A percentile compares a stretch with the other conserved stretches of the same genome.
These are phyloP conservation scores for Escovopsis sp. DNA, from an alignment of 2,329 filamentous ascomycete genomes.

Conservation along the genomic window DNA sequence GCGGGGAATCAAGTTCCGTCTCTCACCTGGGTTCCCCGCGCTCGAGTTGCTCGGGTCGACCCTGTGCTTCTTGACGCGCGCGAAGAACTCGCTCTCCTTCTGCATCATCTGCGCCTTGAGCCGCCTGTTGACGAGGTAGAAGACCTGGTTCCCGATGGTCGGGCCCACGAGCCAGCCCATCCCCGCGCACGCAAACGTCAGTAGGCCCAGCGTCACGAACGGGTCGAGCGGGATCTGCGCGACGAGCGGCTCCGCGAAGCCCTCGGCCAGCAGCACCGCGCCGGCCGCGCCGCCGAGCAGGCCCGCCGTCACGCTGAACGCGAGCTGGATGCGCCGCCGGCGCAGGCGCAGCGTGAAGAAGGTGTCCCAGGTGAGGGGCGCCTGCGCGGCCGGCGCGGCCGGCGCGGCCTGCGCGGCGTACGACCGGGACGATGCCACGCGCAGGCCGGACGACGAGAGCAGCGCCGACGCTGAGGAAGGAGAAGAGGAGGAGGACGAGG, in stretches of 20 bases:
- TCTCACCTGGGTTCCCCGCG: constrained; percentile 62
- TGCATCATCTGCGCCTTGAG: constrained; percentile 58
- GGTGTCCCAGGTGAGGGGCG: constrained; percentile 63
- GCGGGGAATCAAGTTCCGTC: constrained; percentile 7
- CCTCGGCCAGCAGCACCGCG: constrained; percentile 50
- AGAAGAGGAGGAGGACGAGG: constrained; percentile 1
- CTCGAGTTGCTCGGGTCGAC: constrained; percentile 85
- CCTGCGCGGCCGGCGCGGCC: constrained; percentile 1
- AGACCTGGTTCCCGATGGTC: constrained; percentile 63
- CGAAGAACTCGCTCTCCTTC: constrained; percentile 93
- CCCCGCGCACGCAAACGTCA: constrained; percentile 62
- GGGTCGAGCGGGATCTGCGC: constrained; percentile 71
- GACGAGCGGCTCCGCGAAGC: constrained; percentile 58
- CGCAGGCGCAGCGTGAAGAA: constrained; percentile 85
- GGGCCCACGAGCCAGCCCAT: constrained; percentile 82
- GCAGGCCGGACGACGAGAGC: neutral
- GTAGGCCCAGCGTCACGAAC: constrained; percentile 68
- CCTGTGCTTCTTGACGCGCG: constrained; percentile 77
- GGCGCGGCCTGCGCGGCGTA: constrained; percentile 6
- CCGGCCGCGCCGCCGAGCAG: constrained; percentile 46
- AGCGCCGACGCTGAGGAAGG: neutral
- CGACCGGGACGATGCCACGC: constrained; percentile 6
- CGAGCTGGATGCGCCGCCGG: constrained; percentile 69
- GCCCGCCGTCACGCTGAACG: constrained; percentile 56
- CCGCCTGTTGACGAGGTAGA: constrained; percentile 59